Evolutionary conservation across 305 asterid genomes (phyloP), one percentile per base, ranked within the genome.

Genomic region (Rubia peregrina): DNA sequence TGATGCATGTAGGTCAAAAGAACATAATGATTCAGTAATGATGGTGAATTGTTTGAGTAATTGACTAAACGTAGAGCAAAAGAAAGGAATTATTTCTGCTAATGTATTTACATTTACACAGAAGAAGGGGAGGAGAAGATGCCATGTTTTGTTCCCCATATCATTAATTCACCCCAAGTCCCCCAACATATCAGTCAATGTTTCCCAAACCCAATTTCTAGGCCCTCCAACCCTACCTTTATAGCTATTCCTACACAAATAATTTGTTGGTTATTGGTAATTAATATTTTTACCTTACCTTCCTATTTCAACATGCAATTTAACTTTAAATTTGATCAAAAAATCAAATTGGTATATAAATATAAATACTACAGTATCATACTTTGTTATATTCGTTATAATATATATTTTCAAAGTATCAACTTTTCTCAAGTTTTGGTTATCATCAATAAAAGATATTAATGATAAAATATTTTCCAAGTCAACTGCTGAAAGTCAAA

Each of bases 11-110:
- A 69, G 55, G 65, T 11, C 51, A 36, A 16, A 19, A 55, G n/a
- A 56, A 69, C 65, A 19, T 69, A 69, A 69, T 69, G 41, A 69
- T 69, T 69, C 55, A 24, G 7, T 69, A 69, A 69, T 69, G 65
- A 43, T 68, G 24, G 61, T 53, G 56, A 69, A 36, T n/a, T 30
- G 61, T 49, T 24, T 48, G 69, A 21, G 4, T 7, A 55, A 48
- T 48, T 48, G 65, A n/a, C 21, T 2, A 38, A 36, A 69, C 60
- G 55, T 56, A 38, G 55, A 69, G 66, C 21, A 40, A 53, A 17
- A 41, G 42, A 8, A 64, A 19, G 65, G 43, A 57, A 56, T 70
- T 70, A 56, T 56, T 64, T 19, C 44, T 21, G 30, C 11, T 6
- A 17, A 55, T n/a, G 61, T 21, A 19, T 3, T 13, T 0, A 48